A percentile compares a stretch with the other conserved stretches of the same genome.
phyloP scores from a whole-genome alignment of 2,329 filamentous ascomycete genomes.

The Sporothrix pallida region DNA sequence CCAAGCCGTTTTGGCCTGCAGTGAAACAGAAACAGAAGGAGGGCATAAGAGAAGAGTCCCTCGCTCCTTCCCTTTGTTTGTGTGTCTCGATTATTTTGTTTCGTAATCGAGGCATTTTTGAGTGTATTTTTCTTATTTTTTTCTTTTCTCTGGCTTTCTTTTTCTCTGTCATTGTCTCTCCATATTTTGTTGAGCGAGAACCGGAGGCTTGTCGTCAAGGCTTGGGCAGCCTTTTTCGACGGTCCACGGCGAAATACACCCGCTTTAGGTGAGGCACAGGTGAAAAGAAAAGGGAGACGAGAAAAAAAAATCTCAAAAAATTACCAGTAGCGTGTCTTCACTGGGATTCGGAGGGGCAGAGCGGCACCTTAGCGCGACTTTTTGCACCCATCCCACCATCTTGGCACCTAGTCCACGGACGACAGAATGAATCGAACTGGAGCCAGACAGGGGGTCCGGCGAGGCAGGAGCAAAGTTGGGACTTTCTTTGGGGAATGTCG shows the following conservation, averaged over 20 bases:
- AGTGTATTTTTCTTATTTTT: not conserved
- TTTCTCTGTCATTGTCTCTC: not conserved
- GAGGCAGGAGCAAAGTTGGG: conserved; percentile 11
- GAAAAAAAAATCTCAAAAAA: conserved; percentile 11
- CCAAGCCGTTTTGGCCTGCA: conserved; percentile 19
- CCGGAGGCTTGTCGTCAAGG: conserved; percentile 28
- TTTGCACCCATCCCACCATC: conserved; percentile 27
- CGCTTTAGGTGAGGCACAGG: conserved; percentile 20
- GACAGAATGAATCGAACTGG: no score
- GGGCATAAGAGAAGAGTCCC: not conserved
- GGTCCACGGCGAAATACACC: conserved; percentile 21
- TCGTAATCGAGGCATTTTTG: conserved; percentile 23
- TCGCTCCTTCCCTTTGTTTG: conserved; percentile 5
- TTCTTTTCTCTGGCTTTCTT: not conserved
- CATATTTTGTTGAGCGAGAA: conserved; percentile 25
- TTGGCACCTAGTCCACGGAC: not conserved
- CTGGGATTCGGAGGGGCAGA: conserved; percentile 14
- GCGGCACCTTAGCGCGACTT: conserved; percentile 21
- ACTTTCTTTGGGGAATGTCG: no score
- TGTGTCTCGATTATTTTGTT: conserved; percentile 15
- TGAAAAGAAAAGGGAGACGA: conserved; percentile 21
- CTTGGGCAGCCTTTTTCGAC: not conserved
- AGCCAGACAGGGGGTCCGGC: not conserved
- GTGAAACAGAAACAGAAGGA: conserved; percentile 17
- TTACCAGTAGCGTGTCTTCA: not conserved